Percentiles rank a stretch among this genome's conserved stretches.
Conservation (phyloP, 192 early-diverging fungal genomes). For the Gonapodya sp. region DNA sequence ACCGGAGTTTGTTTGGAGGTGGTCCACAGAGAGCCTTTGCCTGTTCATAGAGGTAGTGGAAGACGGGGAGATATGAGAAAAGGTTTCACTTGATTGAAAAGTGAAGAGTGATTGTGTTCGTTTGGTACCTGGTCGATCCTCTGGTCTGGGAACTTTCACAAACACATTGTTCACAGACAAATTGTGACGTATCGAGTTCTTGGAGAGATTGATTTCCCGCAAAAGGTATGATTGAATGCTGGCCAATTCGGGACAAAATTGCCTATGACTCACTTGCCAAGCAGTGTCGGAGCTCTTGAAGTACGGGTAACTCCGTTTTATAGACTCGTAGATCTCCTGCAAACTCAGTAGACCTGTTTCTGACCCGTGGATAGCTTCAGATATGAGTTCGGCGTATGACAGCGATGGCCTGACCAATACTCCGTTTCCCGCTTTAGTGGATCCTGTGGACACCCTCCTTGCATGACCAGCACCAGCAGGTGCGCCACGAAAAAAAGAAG, state of each 20-base stretch:
- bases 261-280: slow-evolving; percentile 4
- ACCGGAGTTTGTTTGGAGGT: neutral
- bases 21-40: slow-evolving; percentile 6
- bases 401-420: neutral
- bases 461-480: neutral
- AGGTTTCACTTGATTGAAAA: neutral
- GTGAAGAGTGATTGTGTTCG: too few relatives aligned
- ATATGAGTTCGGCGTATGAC: slow-evolving; percentile 9
- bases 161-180: slow-evolving; percentile 2
- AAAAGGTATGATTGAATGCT: too few relatives aligned
- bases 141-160: slow-evolving; percentile 2
- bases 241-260: too few relatives aligned
- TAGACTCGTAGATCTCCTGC: slow-evolving; percentile 10
- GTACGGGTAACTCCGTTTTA: neutral
- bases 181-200: slow-evolving; percentile 10
- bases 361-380: neutral
- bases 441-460: neutral
- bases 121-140: neutral
- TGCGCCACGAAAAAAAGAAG: neutral
- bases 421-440: neutral
- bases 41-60: neutral
- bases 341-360: slow-evolving; percentile 1
- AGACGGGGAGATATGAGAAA: neutral
- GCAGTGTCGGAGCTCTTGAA: neutral
- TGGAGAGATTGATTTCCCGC: too few relatives aligned